Percentiles rank a stretch among this genome's conserved stretches.
Conservation (phyloP, 2,329 filamentous ascomycete genomes). For the Trichoderma koningii region DNA sequence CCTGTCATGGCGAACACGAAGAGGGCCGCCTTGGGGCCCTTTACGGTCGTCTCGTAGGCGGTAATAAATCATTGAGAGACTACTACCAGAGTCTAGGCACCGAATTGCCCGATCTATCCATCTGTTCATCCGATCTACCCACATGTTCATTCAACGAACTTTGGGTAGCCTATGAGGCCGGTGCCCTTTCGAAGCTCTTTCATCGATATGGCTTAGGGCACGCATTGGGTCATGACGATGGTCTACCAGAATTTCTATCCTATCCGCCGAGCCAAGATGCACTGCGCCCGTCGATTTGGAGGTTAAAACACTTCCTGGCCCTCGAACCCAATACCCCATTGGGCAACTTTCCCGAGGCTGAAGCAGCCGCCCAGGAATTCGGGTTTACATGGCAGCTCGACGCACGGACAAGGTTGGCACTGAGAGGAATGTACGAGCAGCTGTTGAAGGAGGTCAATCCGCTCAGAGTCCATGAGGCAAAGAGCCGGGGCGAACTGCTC, state of each 20-base stretch:
- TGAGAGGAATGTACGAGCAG: neutral
- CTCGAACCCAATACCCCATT: neutral
- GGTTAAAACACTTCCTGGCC: conserved; percentile 15
- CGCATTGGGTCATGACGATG: neutral
- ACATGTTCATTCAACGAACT: conserved; percentile 16
- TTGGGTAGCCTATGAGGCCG: neutral
- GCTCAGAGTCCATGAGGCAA: conserved; percentile 3
- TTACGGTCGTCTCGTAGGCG: neutral
- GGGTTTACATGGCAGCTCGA: neutral
- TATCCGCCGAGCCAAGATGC: neutral
- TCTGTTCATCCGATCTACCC: neutral
- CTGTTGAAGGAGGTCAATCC: neutral
- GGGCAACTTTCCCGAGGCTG: neutral
- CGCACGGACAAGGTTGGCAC: neutral
- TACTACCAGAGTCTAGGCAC: neutral
- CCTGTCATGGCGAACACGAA: neutral
- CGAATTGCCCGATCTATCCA: neutral
- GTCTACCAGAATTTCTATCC: conserved; percentile 1
- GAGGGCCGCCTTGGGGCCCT: neutral
- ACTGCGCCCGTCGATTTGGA: conserved; percentile 13
- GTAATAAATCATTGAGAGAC: neutral
- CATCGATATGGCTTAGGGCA: neutral
- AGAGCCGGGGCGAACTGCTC: neutral
- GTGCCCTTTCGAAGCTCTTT: conserved; percentile 2
- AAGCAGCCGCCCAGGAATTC: conserved; percentile 4